Base-by-base conservation (phyloP, 306 rosid species). In the Lablab purpureus region DNA sequence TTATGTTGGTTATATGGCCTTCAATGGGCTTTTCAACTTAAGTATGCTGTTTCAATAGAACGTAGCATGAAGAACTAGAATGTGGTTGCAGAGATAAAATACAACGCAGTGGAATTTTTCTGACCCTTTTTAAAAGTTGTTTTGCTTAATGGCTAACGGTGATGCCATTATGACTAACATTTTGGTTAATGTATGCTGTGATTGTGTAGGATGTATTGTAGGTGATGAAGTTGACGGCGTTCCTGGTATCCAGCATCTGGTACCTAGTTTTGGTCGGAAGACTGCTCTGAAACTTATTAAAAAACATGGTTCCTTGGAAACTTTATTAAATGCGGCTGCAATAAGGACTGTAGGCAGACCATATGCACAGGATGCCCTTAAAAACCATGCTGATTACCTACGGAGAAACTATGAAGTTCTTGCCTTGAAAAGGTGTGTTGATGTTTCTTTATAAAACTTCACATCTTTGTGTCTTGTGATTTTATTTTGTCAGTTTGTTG, bases 171-270 rank as follows among this genome's bases (percentile, higher is more conserved):
- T 75, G 62, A 62, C 55, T 74, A 50, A 81, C 52, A 27, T 63
- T 78, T 80, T 17, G 73, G 37, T 63, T 62, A 28, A 40, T 83
- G 77, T 55, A 23, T 67, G 50, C 46, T 80, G 50, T 71, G 41
- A 69, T 50, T 83, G 32, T 70, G 72, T 71, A 93, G 97, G 98
- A 85, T 91, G 94, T 88, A 87, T 92, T 37, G 49, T 95, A 71
- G 99, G 99, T 10, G 98, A 95, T 74, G 90, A 88, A 77, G 93
- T 86, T 72, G 99, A 95, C 40, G 95, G 99, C 1, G 97, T 95
- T 84, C 99, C 99, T 14, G 97, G 99, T 45, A 95, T 95, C 88
- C 99, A 95, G 71, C 91, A 90, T 18, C 63, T 95, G 59, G 97
- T 83, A 55, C 99, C 99, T 68, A 92, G 86, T 71, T 95, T 95